Evolutionary conservation across 441 rosid species (phyloP).

Genomic region (Bruguiera hainesii): DNA sequence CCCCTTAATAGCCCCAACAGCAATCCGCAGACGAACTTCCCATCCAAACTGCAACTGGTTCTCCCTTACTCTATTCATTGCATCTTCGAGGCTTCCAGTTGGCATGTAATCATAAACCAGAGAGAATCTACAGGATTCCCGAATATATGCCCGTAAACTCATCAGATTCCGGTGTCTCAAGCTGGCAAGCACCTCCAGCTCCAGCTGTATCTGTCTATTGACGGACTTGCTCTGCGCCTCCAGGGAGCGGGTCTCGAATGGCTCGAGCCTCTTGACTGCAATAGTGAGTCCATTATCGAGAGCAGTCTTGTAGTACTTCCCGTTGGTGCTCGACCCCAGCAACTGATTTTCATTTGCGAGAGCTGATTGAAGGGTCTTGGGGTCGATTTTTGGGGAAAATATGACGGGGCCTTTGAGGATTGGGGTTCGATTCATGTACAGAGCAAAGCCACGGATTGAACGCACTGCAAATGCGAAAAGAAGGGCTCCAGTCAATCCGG

Average conservation of each 20-base stretch:
- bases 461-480: conserved; percentile 58
- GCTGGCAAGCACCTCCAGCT: conserved; percentile 78
- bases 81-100: conserved; percentile 80
- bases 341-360: conserved; percentile 59
- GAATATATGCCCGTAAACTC: conserved; percentile 87
- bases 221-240: conserved; percentile 56
- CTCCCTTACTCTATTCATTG: conserved; percentile 64
- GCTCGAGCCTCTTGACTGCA: conserved; percentile 76
- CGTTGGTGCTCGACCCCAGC: conserved; percentile 75
- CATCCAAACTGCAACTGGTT: conserved; percentile 66
- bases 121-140: conserved; percentile 64
- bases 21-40: conserved; percentile 81
- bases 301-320: conserved; percentile 67
- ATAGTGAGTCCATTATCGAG: conserved; percentile 80
- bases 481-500: conserved; percentile 59
- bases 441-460: conserved; percentile 46
- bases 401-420: conserved; percentile 90
- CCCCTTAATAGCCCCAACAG: conserved; percentile 83
- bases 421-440: conserved; percentile 69
- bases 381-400: conserved; percentile 70
- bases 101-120: conserved; percentile 83
- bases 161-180: conserved; percentile 77
- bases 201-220: conserved; percentile 70
- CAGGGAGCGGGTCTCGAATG: conserved; percentile 54
- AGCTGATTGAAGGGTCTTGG: conserved; percentile 72